Base-by-base conservation (phyloP, 2,329 filamentous ascomycete genomes). In the Colletotrichum sp. region DNA sequence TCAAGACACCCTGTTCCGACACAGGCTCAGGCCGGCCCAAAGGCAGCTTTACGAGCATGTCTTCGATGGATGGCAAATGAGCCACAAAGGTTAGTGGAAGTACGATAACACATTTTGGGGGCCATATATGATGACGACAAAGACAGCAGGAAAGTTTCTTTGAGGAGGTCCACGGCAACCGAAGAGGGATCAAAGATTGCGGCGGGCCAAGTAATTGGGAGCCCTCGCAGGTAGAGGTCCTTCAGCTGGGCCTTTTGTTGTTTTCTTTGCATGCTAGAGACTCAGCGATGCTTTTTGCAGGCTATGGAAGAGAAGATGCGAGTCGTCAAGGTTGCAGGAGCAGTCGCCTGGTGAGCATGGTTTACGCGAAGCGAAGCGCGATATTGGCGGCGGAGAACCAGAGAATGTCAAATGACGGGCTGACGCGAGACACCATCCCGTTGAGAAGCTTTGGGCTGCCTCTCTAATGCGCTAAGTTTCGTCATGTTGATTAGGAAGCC, bases 371-470 rank as follows among this genome's bases (percentile, higher is more conserved):
- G 10, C 18, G n/a, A 2, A 49, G 18, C 44, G 18, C n/a, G 4
- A 1, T 3, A 21, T 49, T 21, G 44, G 44, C 13, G 18, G n/a
- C 44, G 18, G 18, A 12, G 44, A 21, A 13, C 10, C 0, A 0
- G 21, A 49, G 3, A 21, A 3, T 6, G 0, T 49, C 6, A 21
- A 49, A 13, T 21, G 44, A 12, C 44, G n/a, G 5, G 4, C 44
- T 21, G 1, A 2, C 44, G 10, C n/a, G 3, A 21, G 44, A 1
- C 18, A 21, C 1, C 44, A 49, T 49, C 44, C 3, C 1, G 5
- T 4, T 4, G n/a, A 0, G 6, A 4, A 21, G n/a, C 2, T 1
- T 7, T 49, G 2, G n/a, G 0, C n/a, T 49, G n/a, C 1, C n/a
- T 49, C 18, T 1, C n/a, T 0, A 13, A 1, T 21, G n/a, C 18